These are phyloP conservation scores for Astraeus odoratus DNA, from an alignment of 768 basidiomycete genomes.

Conservation along the genomic window DNA sequence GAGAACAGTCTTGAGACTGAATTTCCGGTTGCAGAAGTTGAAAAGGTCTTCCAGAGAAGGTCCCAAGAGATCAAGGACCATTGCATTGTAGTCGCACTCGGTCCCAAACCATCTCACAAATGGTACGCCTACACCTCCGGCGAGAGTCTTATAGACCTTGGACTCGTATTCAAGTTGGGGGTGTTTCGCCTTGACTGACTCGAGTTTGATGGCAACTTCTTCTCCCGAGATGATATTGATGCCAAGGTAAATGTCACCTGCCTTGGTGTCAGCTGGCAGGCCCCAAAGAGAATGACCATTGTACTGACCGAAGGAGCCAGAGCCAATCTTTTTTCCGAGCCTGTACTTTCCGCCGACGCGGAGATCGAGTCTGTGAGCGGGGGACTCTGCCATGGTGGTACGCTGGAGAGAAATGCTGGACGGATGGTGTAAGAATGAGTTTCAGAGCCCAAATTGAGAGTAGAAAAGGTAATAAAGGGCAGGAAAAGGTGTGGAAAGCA, in stretches of 20 bases:
- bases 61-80: constrained; percentile 96
- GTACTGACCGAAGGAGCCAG: constrained; percentile 89
- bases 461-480: constrained; percentile 18
- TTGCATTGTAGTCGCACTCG: constrained; percentile 99
- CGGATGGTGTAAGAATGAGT: constrained; percentile 10
- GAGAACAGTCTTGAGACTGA: constrained; percentile 93
- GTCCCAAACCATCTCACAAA: constrained; percentile 95
- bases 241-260: constrained; percentile 98
- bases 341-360: constrained; percentile 94
- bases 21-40: constrained; percentile 97
- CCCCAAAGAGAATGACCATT: not conserved
- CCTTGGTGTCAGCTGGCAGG: constrained; percentile 5
- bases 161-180: constrained; percentile 99
- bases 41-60: constrained; percentile 88
- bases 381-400: constrained; percentile 62
- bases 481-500: constrained; percentile 26
- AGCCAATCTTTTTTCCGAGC: constrained; percentile 98
- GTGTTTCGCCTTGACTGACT: constrained; percentile 99
- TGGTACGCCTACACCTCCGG: constrained; percentile 97
- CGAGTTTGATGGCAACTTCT: constrained; percentile 99
- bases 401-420: constrained; percentile 3
- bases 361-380: constrained; percentile 71
- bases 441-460: constrained; percentile 10
- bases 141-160: constrained; percentile 94
- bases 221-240: constrained; percentile 99